Base-by-base conservation (phyloP, 2,329 filamentous ascomycete genomes). In the Apiospora kogelbergensis region DNA sequence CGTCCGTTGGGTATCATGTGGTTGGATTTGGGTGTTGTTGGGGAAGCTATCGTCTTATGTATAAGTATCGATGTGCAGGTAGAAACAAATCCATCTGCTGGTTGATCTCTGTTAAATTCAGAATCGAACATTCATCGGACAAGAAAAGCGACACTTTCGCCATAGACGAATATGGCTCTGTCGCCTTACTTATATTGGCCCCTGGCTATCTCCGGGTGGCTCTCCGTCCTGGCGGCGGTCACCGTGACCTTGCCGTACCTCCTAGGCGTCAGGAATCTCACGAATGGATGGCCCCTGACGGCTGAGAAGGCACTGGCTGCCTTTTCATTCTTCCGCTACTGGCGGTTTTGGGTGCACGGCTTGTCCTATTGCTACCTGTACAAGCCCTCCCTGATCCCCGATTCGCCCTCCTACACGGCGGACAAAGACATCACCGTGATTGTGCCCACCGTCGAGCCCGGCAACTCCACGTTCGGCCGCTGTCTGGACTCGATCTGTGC, bases 381-480 rank as follows among this genome's bases (percentile, higher is more conserved):
- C 71, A 73, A 26, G 45, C n/a, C 45, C 9, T 24, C 45, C 22
- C 45, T 22, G n/a, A 26, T 26, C n/a, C 22, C 45, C 3, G 45
- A 26, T 4, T 15, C n/a, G n/a, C 11, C 73, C 66, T 0, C 80
- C 81, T 70, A 73, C 70, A 6, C 72, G 75, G 2, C 65, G 70
- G 1, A 83, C 2, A 57, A 22, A 7, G 2, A 89, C 46, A 82
- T 84, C 66, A 86, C 85, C 0, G 82, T 88, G 22, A 79, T 89
- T 60, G 74, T 89, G 2, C 85, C 86, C 0, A 89, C 86, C 0
- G 78, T 87, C 3, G 82, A 84, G 17, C 84, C 85, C 0, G 66
- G 73, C 0, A 80, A 81, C 13, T 63, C 63, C 0, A 78, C 81
- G 24, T 86, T 89, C 67, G 63, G 71, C 0, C 78, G 80, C 20